A percentile compares a stretch with the other conserved stretches of the same genome.
Conservation (phyloP, 768 basidiomycete species). For the Tylopilus subfusipes region DNA sequence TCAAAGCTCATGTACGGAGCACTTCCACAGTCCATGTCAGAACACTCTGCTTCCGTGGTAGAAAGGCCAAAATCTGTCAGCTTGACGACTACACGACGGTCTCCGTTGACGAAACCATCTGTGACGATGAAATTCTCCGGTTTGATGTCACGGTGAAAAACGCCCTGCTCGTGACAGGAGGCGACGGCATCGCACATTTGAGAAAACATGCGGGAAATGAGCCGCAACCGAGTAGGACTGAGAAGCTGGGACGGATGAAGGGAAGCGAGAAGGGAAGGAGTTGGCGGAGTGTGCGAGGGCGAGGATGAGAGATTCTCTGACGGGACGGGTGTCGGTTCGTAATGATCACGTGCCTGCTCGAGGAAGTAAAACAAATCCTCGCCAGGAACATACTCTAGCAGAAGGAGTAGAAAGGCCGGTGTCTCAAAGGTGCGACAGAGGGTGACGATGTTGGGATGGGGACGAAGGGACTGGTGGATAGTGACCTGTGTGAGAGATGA, state of each 20-base stretch:
- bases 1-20: slow-evolving; percentile 99
- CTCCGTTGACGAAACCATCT: slow-evolving; percentile 64
- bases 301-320: slow-evolving; percentile 15
- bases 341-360: slow-evolving; percentile 90
- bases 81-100: slow-evolving; percentile 93
- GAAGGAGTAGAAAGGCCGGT: slow-evolving; percentile 81
- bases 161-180: slow-evolving; percentile 84
- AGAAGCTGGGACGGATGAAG: slow-evolving; percentile 77
- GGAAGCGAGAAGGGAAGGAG: slow-evolving; percentile 86
- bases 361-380: slow-evolving; percentile 98
- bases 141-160: slow-evolving; percentile 98
- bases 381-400: slow-evolving; percentile 94
- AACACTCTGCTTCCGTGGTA: slow-evolving; percentile 81
- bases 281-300: slow-evolving; percentile 78
- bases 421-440: slow-evolving; percentile 93
- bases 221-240: slow-evolving; percentile 79
- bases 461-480: slow-evolving; percentile 88
- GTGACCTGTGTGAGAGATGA: slow-evolving; percentile 55
- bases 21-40: slow-evolving; percentile 98
- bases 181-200: slow-evolving; percentile 99
- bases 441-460: slow-evolving; percentile 93
- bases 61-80: slow-evolving; percentile 95
- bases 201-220: slow-evolving; percentile 95
- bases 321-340: slow-evolving; percentile 46
- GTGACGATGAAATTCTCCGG: slow-evolving; percentile 98